Base-by-base conservation (phyloP, 164 flowering plant genomes). In the Magnolia sinica region DNA sequence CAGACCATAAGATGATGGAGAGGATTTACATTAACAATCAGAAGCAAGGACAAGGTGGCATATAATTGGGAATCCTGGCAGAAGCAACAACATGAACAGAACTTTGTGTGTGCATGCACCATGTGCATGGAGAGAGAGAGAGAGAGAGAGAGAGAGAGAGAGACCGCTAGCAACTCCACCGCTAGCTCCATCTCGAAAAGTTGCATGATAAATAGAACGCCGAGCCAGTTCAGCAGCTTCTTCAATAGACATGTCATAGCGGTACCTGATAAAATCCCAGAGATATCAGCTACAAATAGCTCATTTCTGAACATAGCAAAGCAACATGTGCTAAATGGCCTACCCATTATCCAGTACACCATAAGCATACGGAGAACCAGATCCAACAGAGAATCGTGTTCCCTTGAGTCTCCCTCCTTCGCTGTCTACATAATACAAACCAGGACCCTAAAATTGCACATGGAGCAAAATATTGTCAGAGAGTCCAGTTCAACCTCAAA, bases 351-450 rank as follows among this genome's bases (percentile, higher is more conserved):
- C 98, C 76, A 96, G 82, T 1, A 94, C 95, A 86, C 98, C 97
- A 83, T 96, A 92, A 52, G 98, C 98, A 91, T 96, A 94, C 22
- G 99, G 98, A 65, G 98, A 96, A 80, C 99, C 99, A 78, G 99
- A 96, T 73, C 97, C 98, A 83, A 94, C 97, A 64, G 99, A 94
- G 79, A 96, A 96, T 55, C 92, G 83, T 10, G 79, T 85, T 79
- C 99, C 99, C 79, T 96, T 96, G 27, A 96, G 84, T 75, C 99
- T 85, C 79, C 98, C 98, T 68, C 98, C 99, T 84, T 94, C 99
- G 79, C 97, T 96, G 83, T 96, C 99, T 65, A 96, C 98, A 76
- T 92, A 96, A 76, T 96, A 96, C 37, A 96, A 85, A 65, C 98
- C 98, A 71, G 98, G 97, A 74, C 98, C 98, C 98, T 93, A 76